A percentile compares a stretch with the other conserved stretches of the same genome.
Evolutionary conservation across 2,329 filamentous ascomycete genomes (phyloP).

Genomic region (Verticillium isaacii): DNA sequence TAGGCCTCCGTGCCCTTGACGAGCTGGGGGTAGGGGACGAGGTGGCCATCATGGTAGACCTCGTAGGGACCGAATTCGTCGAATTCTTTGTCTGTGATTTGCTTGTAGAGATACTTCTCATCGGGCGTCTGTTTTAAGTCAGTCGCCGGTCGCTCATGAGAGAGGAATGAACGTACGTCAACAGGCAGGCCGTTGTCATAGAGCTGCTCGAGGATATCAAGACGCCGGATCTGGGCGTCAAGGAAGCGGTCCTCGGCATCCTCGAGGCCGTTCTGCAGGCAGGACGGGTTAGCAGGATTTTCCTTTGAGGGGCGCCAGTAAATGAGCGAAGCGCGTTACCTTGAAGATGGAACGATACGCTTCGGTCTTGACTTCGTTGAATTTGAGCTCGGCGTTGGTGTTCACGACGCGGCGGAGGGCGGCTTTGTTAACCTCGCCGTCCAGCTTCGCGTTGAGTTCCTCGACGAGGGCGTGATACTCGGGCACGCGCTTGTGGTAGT

Average conservation of each 20-base stretch:
- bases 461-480: slow-evolving; percentile 48
- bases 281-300: slow-evolving; percentile 6
- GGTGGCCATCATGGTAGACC: slow-evolving; percentile 31
- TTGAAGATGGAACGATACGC: slow-evolving; percentile 28
- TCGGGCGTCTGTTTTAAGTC: slow-evolving; percentile 29
- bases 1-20: slow-evolving; percentile 31
- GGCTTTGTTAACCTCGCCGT: slow-evolving; percentile 23
- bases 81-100: slow-evolving; percentile 38
- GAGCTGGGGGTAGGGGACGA: slow-evolving; percentile 40
- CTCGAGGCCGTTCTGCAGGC: slow-evolving; percentile 29
- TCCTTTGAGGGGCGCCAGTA: background rate
- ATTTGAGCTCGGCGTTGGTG: slow-evolving; percentile 23
- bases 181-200: slow-evolving; percentile 38
- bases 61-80: slow-evolving; percentile 39
- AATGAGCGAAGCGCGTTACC: slow-evolving; percentile 26
- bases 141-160: slow-evolving; percentile 11
- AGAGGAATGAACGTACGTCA: slow-evolving; percentile 36
- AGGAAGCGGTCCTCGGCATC: slow-evolving; percentile 35
- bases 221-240: slow-evolving; percentile 39
- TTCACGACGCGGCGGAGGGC: slow-evolving; percentile 19
- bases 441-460: slow-evolving; percentile 36
- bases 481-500: slow-evolving; percentile 45
- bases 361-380: slow-evolving; percentile 32
- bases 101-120: slow-evolving; percentile 39
- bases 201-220: slow-evolving; percentile 40